Percentiles rank a stretch among this genome's conserved stretches.
These are phyloP conservation scores for Tremella fuciformis DNA, from an alignment of 768 basidiomycete species.

Conservation along the genomic window DNA sequence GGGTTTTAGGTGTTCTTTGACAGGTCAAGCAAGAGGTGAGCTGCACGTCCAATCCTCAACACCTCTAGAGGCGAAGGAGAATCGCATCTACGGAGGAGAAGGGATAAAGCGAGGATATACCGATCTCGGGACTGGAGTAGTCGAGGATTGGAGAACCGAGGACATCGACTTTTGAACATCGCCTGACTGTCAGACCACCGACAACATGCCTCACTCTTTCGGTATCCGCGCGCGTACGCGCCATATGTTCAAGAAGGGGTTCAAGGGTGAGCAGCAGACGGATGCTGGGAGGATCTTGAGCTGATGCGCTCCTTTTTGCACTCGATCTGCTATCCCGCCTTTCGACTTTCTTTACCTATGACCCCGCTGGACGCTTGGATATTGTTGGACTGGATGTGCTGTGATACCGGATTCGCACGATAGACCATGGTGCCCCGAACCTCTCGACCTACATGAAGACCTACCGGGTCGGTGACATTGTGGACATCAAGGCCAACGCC, in stretches of 20 bases:
- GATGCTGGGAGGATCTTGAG: constrained; percentile 9
- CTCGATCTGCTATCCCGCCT: not conserved
- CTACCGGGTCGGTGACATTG: constrained; percentile 95
- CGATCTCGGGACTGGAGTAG: not conserved
- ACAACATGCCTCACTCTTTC: constrained; percentile 95
- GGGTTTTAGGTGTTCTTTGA: no score
- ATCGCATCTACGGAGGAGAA: not conserved
- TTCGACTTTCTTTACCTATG: not conserved
- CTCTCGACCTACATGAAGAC: constrained; percentile 88
- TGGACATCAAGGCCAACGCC: constrained; percentile 99
- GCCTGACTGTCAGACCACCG: constrained; percentile 8
- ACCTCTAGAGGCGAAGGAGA: not conserved
- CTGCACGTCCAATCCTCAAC: not conserved
- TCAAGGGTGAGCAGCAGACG: constrained; percentile 72
- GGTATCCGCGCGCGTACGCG: constrained; percentile 99
- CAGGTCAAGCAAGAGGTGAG: constrained; percentile 7
- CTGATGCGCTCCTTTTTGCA: constrained; percentile 15
- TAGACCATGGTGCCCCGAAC: constrained; percentile 85
- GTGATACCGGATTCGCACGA: constrained; percentile 15
- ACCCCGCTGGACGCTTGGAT: constrained; percentile 8
- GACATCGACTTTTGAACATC: constrained; percentile 17
- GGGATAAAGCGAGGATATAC: not conserved
- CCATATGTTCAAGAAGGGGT: constrained; percentile 99
- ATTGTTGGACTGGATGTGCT: constrained; percentile 15
- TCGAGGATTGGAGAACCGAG: not conserved